Conservation (phyloP, 495 filamentous ascomycete species). For the Xylaria grammica region DNA sequence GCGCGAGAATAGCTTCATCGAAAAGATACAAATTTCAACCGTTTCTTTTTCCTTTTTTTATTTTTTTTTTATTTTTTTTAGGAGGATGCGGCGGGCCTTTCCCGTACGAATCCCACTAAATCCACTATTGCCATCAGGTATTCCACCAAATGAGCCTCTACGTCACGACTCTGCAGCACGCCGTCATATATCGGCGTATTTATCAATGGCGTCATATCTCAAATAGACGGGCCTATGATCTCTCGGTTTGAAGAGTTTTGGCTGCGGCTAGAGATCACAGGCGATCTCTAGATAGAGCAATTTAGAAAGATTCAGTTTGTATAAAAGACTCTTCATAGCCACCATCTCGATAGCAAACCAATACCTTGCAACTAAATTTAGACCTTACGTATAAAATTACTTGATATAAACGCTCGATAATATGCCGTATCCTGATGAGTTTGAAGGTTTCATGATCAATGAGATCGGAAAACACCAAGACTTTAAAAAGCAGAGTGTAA, state of each 20-base stretch:
- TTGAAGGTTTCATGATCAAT: conserved; percentile 75
- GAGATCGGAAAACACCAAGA: conserved; percentile 62
- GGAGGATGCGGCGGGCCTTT: not conserved
- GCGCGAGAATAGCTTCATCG: conserved; percentile 1
- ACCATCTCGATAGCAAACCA: not conserved
- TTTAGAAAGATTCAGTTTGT: not conserved
- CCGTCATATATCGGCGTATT: not conserved
- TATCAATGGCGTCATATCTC: conserved; percentile 21
- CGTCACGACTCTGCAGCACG: conserved; percentile 17
- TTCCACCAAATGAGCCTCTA: not conserved
- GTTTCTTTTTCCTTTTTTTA: not conserved
- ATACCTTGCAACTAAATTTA: no score
- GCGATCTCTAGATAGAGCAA: not conserved
- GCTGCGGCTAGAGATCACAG: not conserved
- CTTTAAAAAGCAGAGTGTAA: conserved; percentile 69
- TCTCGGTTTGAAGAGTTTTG: not conserved
- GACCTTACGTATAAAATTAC: no score
- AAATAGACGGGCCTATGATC: not conserved
- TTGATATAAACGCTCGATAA: conserved; percentile 18
- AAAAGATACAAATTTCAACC: not conserved
- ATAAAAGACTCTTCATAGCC: not conserved
- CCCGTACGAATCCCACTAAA: not conserved
- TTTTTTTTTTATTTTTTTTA: not conserved
- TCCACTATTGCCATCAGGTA: not conserved
- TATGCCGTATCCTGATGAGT: conserved; percentile 81